Percentiles rank a stretch among this genome's conserved stretches.
Conservation (phyloP, 73 alveolate species). For the Paramecium biaurelia region DNA sequence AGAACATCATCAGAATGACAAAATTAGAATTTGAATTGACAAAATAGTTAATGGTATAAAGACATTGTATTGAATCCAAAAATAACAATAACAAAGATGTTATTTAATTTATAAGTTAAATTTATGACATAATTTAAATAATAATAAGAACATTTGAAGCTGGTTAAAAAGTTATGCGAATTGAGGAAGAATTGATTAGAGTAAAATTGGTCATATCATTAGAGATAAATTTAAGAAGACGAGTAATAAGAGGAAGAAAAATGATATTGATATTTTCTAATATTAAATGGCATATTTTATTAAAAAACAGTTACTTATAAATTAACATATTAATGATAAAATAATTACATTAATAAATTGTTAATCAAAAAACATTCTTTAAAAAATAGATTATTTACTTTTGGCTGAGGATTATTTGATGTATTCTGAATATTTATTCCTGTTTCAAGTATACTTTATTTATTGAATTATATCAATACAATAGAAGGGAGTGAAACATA, state of each 20-base stretch:
- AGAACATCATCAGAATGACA: not conserved
- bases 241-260: not conserved
- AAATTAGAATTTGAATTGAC: not conserved
- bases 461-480: too few relatives aligned
- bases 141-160: not conserved
- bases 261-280: not conserved
- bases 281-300: not conserved
- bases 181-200: not conserved
- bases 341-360: too few relatives aligned
- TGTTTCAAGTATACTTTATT: too few relatives aligned
- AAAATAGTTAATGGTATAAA: not conserved
- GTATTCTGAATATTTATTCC: too few relatives aligned
- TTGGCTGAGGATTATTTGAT: too few relatives aligned
- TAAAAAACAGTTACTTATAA: not conserved
- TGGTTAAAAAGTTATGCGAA: not conserved
- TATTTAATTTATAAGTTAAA: not conserved
- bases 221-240: not conserved
- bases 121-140: not conserved
- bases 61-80: not conserved
- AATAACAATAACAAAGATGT: not conserved
- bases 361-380: too few relatives aligned
- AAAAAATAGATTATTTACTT: too few relatives aligned
- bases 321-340: too few relatives aligned
- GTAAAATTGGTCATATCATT: not conserved
- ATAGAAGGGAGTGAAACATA: too few relatives aligned